Percentiles rank a stretch among this genome's conserved stretches.
Conservation (phyloP, 2,329 filamentous ascomycete genomes). For the Sphaerostilbella broomeana region DNA sequence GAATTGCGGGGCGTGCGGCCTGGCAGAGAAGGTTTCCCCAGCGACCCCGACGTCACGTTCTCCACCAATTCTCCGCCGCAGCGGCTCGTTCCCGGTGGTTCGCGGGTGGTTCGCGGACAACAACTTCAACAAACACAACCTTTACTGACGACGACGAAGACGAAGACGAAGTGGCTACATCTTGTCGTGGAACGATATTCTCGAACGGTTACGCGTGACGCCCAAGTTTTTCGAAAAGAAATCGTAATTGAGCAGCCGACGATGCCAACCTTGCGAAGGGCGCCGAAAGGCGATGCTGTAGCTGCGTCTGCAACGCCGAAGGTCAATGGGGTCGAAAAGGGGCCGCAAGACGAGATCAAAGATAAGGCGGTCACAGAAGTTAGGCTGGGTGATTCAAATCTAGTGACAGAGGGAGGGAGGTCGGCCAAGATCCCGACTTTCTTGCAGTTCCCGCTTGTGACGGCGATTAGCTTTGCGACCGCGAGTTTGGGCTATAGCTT, state of each 20-base stretch:
- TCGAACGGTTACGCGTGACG: too few relatives aligned
- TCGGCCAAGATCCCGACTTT: slow-evolving; percentile 11
- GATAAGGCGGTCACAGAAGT: not conserved
- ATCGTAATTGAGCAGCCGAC: too few relatives aligned
- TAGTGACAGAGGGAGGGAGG: not conserved
- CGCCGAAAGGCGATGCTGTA: slow-evolving; percentile 3
- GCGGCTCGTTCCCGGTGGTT: too few relatives aligned
- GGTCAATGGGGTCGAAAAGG: slow-evolving; percentile 4
- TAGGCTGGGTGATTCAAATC: too few relatives aligned
- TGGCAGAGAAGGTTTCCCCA: slow-evolving; percentile 20
- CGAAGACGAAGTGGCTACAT: too few relatives aligned
- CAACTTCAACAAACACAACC: too few relatives aligned
- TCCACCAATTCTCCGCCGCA: slow-evolving; percentile 5
- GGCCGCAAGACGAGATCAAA: not conserved
- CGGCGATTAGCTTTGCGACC: slow-evolving; percentile 51
- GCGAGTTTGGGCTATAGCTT: slow-evolving; percentile 59
- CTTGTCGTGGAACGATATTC: too few relatives aligned
- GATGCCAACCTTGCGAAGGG: slow-evolving; percentile 12
- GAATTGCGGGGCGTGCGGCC: slow-evolving; percentile 11
- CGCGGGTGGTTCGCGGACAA: too few relatives aligned
- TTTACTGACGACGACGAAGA: too few relatives aligned
- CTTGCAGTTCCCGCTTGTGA: slow-evolving; percentile 47
- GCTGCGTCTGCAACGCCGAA: slow-evolving; percentile 1
- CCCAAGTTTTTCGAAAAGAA: too few relatives aligned
- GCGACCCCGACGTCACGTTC: slow-evolving; percentile 24